These are phyloP conservation scores for Zygoascus flipseniorum DNA, from an alignment of 805 yeast genomes.

Conservation along the genomic window DNA sequence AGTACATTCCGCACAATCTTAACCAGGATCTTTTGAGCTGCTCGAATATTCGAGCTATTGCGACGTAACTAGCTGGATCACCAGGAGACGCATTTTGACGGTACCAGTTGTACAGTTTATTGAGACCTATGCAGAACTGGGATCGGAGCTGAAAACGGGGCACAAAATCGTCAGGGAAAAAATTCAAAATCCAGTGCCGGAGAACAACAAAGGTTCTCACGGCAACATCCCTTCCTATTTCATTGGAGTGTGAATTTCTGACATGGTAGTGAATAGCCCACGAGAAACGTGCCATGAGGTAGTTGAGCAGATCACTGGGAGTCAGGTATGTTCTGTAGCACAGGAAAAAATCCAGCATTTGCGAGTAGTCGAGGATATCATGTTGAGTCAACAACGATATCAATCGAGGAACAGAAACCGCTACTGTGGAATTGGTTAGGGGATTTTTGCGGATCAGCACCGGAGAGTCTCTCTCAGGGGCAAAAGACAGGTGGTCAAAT, in stretches of 20 bases:
- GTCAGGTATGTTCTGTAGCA: conserved; percentile 67
- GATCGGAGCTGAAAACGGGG: conserved; percentile 40
- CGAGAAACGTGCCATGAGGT: conserved; percentile 54
- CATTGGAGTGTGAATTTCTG: conserved; percentile 9
- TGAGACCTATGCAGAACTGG: conserved; percentile 31
- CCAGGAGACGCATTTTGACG: background rate
- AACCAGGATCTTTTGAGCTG: conserved; percentile 47
- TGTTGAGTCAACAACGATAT: conserved; percentile 50
- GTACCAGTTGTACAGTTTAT: conserved; percentile 26
- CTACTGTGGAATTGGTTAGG: background rate
- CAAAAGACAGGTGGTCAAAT: conserved; percentile 12
- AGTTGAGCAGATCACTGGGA: conserved; percentile 47
- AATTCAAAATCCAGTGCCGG: conserved; percentile 85
- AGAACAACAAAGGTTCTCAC: conserved; percentile 79
- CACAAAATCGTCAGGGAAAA: conserved; percentile 78
- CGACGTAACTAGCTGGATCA: conserved; percentile 16
- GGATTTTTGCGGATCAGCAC: background rate
- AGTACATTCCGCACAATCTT: conserved; percentile 27
- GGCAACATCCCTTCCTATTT: conserved; percentile 56
- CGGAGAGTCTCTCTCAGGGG: conserved; percentile 9
- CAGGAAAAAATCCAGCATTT: conserved; percentile 77
- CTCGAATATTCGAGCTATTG: conserved; percentile 30
- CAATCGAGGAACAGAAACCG: conserved; percentile 24
- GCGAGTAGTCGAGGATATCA: conserved; percentile 62
- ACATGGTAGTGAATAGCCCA: conserved; percentile 37